phyloP scores from a whole-genome alignment of 306 rosid species.

The Pueraria montana region DNA sequence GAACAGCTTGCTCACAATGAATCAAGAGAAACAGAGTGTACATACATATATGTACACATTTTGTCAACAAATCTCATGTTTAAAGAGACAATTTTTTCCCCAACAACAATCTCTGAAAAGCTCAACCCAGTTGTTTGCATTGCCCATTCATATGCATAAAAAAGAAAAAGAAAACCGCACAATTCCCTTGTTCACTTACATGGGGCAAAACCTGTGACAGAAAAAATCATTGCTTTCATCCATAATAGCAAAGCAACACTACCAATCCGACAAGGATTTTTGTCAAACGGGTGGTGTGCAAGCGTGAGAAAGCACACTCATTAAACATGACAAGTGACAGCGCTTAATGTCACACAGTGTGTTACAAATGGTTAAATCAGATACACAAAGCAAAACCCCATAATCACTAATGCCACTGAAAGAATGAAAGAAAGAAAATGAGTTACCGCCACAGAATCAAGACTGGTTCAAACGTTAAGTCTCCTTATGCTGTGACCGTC shows the following conservation, averaged over 20 bases:
- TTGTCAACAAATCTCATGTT: neutral
- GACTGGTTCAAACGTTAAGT: neutral
- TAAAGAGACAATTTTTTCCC: neutral
- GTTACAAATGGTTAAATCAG: neutral
- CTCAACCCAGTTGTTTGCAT: neutral
- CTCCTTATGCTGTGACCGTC: neutral
- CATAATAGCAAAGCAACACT: neutral
- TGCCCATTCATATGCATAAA: neutral
- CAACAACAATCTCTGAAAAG: neutral
- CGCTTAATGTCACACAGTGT: neutral
- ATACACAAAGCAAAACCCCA: neutral
- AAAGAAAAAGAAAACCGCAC: neutral
- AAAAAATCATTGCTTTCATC: neutral
- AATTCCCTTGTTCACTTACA: neutral
- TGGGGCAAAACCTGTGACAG: neutral
- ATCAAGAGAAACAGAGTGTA: neutral
- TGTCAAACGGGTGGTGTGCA: neutral
- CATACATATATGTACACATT: neutral
- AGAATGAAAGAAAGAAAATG: neutral
- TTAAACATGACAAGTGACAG: neutral
- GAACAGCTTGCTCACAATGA: conserved; percentile 26
- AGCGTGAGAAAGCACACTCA: neutral
- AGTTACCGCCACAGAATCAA: neutral
- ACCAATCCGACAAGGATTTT: neutral
- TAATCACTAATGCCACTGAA: neutral